phyloP scores from a whole-genome alignment of 202 grass and related monocot species.

The Brachypodium distachyon region DNA sequence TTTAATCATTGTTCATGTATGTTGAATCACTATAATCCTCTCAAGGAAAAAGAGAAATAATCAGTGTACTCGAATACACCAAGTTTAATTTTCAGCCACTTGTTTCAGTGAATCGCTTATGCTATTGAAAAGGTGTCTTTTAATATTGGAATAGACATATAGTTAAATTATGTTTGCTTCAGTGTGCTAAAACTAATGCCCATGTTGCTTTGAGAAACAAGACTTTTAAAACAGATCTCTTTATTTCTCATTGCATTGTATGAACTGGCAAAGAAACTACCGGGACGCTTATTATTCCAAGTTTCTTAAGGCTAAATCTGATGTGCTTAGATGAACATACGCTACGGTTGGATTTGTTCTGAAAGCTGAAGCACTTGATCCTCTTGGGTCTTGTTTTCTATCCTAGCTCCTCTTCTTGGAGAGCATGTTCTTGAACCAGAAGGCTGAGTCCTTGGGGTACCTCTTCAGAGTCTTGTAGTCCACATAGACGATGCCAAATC shows the following conservation, averaged over 20 bases:
- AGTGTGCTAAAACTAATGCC: background rate
- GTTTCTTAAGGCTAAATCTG: conserved; percentile 1
- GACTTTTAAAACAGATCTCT: background rate
- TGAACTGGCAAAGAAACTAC: background rate
- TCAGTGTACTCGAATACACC: background rate
- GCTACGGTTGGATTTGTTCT: background rate
- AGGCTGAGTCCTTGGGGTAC: conserved; percentile 86
- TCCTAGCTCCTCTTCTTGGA: conserved; percentile 28
- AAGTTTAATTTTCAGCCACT: background rate
- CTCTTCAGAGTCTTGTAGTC: conserved; percentile 65
- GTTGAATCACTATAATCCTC: background rate
- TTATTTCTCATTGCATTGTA: background rate
- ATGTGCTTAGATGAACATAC: background rate
- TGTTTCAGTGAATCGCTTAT: background rate
- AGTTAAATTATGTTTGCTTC: background rate
- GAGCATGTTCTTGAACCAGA: conserved; percentile 84
- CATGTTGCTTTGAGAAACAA: background rate
- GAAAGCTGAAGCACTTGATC: background rate
- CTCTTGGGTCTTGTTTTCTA: background rate
- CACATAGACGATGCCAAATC: conserved; percentile 78
- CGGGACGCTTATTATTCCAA: background rate
- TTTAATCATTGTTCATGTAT: background rate
- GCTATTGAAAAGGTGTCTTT: background rate
- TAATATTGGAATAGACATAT: background rate
- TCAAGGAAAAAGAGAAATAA: background rate